Evolutionary conservation across 768 basidiomycete species (phyloP), one percentile per base, ranked within the genome.

Genomic region (Kockovaella imperatae): DNA sequence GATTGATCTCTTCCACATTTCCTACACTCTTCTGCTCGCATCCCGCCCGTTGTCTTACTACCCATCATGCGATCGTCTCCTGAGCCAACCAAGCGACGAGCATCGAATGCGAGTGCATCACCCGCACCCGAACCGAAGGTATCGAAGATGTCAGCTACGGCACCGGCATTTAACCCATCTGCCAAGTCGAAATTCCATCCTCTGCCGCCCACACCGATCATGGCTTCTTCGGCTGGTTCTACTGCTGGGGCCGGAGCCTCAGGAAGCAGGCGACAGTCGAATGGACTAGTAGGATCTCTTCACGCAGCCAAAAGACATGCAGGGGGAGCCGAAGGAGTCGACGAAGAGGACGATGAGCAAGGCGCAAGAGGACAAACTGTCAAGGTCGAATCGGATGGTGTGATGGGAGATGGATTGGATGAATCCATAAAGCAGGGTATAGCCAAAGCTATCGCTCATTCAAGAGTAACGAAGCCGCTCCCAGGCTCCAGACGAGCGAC

Each of bases 111-210:
- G 14, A 35, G 28, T 13, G 26, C 46, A 32, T 47, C 51, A 32
- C 52, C 42, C 25, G 36, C 51, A 32, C 52, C 42, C 25, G 36
- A 40, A 15, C 49, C 49, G 20, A 66, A 66, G 53, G 55, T 60
- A 24, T 49, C 55, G 15, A 55, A 57, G 24, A 66, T 66, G 64
- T 66, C 64, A 42, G 60, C 64, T 25, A 38, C 50, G 28, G 64
- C 64, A 35, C 58, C 64, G 5, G 56, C 54, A 3, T 66, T 66
- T 46, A 57, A 54, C n/a, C 63, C 63, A 23, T 56, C 63, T 20
- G 41, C 24, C 50, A 57, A 4, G 21, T 56, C 41, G 5, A 40
- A 39, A 38, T 18, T 17, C 35, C 34, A 15, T n/a, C 44, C 36
- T 7, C 47, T 4, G n/a, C 40, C 23, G 7, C 41, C 15, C 7